phyloP scores from a whole-genome alignment of 441 rosid species.

The Erysimum pusillum region DNA sequence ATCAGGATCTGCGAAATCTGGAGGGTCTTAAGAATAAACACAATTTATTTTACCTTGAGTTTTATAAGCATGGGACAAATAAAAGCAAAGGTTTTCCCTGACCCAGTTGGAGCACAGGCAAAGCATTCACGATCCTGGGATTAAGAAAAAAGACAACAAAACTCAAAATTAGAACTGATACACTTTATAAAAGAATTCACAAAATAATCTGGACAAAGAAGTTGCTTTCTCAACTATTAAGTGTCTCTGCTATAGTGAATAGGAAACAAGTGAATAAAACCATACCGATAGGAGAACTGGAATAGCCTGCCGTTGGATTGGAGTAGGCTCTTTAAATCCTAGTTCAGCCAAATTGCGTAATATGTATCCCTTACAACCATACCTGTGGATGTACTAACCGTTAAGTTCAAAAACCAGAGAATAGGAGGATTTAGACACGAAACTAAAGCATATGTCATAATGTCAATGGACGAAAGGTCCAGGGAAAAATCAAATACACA shows the following conservation, averaged over 20 bases:
- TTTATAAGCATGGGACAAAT: constrained; percentile 90
- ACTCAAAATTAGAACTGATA: constrained; percentile 14
- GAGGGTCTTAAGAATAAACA: constrained; percentile 16
- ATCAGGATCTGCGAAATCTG: constrained; percentile 11
- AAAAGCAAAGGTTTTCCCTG: constrained; percentile 93
- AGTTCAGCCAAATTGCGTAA: constrained; percentile 74
- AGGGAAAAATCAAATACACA: not conserved
- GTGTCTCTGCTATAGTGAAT: constrained; percentile 5
- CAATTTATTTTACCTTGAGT: constrained; percentile 71
- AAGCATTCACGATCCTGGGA: constrained; percentile 89
- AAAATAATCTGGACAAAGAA: constrained; percentile 6
- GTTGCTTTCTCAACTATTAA: constrained; percentile 1
- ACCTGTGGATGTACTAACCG: constrained; percentile 53
- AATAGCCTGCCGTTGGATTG: constrained; percentile 97
- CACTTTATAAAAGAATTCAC: constrained; percentile 5
- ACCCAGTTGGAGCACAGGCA: constrained; percentile 97
- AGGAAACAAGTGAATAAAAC: constrained; percentile 37
- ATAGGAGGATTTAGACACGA: constrained; percentile 9
- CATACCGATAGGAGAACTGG: constrained; percentile 84
- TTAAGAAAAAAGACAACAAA: not conserved
- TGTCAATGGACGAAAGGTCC: not conserved
- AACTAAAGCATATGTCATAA: not conserved
- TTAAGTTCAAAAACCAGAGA: constrained; percentile 10
- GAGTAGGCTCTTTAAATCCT: constrained; percentile 93
- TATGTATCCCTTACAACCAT: constrained; percentile 68